Percentiles rank a stretch among this genome's conserved stretches.
Conservation (phyloP, 148 eudicot genomes). For the Chenopodium quinoa region DNA sequence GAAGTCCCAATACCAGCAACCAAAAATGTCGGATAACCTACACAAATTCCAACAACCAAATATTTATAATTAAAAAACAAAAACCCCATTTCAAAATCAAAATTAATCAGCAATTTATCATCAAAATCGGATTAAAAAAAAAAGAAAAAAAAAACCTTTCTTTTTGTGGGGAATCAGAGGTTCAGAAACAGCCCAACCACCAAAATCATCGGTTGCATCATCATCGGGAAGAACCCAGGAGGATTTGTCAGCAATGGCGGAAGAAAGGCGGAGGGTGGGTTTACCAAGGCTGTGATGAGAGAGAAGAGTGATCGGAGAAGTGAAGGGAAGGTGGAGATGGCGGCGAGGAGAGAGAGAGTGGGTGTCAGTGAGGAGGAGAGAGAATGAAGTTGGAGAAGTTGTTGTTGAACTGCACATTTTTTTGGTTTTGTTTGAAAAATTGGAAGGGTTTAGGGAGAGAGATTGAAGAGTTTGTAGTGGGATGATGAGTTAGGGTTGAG, state of each 20-base stretch:
- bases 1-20: conserved; percentile 66
- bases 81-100: neutral
- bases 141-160: conserved; percentile 30
- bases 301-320: conserved; percentile 22
- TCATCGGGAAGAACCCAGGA: conserved; percentile 43
- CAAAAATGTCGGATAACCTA: conserved; percentile 49
- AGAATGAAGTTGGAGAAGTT: conserved; percentile 22
- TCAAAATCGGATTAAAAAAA: neutral
- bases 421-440: neutral
- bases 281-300: conserved; percentile 25
- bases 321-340: conserved; percentile 2
- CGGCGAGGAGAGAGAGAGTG: conserved; percentile 21
- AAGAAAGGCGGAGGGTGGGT: conserved; percentile 24
- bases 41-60: neutral
- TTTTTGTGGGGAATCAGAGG: conserved; percentile 29
- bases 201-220: conserved; percentile 36
- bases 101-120: neutral
- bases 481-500: neutral
- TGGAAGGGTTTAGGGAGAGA: neutral
- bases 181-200: conserved; percentile 67
- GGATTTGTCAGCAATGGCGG: conserved; percentile 30
- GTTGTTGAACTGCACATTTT: conserved; percentile 24
- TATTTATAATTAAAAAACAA: no score
- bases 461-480: neutral
- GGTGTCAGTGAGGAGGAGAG: conserved; percentile 24